These are phyloP conservation scores for Mycena kentingensis DNA, from an alignment of 768 basidiomycete genomes.

Conservation along the genomic window DNA sequence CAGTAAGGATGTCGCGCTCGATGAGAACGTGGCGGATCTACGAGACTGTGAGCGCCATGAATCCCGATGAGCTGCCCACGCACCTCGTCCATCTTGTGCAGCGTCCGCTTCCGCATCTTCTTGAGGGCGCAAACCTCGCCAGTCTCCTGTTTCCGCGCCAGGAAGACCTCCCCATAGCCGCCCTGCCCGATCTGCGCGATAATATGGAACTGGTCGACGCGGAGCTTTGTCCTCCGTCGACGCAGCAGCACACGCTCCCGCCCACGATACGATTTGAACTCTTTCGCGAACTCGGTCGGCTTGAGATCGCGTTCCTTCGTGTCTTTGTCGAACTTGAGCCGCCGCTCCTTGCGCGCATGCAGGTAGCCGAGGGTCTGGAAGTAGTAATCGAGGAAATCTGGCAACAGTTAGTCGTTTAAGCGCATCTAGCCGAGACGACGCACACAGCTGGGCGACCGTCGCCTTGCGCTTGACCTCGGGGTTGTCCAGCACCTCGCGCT, in stretches of 20 bases:
- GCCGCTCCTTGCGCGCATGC: conserved; percentile 80
- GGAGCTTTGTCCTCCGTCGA: conserved; percentile 87
- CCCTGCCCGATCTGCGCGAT: conserved; percentile 99
- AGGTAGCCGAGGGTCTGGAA: conserved; percentile 94
- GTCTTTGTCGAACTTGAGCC: conserved; percentile 80
- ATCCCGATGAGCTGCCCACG: conserved; percentile 13
- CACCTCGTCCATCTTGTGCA: conserved; percentile 99
- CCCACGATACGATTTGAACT: conserved; percentile 92
- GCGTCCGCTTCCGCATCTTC: conserved; percentile 92
- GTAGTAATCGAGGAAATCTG: conserved; percentile 98
- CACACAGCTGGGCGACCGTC: conserved; percentile 95
- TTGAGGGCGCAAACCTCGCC: conserved; percentile 97
- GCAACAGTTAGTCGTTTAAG: conserved; percentile 13
- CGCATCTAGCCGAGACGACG: conserved; percentile 31
- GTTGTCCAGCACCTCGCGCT: conserved; percentile 80
- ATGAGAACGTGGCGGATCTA: conserved; percentile 97
- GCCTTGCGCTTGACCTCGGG: conserved; percentile 92
- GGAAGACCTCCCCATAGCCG: conserved; percentile 96
- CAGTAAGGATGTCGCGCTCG: conserved; percentile 95
- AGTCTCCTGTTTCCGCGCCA: conserved; percentile 93
- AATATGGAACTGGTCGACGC: conserved; percentile 95
- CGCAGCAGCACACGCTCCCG: conserved; percentile 92
- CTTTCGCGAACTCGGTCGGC: conserved; percentile 61
- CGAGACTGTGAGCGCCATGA: conserved; percentile 3
- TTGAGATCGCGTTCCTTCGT: conserved; percentile 68